A percentile compares a stretch with the other conserved stretches of the same genome.
These are phyloP conservation scores for Cyberlindnera saturnus DNA, from an alignment of 805 yeast genomes.

Conservation along the genomic window DNA sequence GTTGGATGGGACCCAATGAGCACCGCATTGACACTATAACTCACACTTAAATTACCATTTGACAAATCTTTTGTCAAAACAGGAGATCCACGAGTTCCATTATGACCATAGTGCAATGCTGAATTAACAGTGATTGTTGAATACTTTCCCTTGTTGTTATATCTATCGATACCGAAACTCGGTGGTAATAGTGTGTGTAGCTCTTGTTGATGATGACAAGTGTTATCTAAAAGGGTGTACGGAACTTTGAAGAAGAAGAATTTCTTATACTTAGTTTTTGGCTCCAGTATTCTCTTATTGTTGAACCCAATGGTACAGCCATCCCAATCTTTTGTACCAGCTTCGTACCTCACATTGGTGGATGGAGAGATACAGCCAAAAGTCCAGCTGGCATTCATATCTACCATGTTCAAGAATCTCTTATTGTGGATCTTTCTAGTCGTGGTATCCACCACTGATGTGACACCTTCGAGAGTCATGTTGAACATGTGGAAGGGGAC, in stretches of 20 bases:
- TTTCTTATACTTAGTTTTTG: conserved; percentile 47
- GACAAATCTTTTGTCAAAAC: conserved; percentile 45
- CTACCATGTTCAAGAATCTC: conserved; percentile 54
- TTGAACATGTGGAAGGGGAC: conserved; percentile 59
- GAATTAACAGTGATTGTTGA: conserved; percentile 26
- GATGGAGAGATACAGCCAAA: conserved; percentile 46
- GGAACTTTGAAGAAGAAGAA: conserved; percentile 57
- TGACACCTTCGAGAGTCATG: conserved; percentile 41
- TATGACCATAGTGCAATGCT: conserved; percentile 43
- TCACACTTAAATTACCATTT: conserved; percentile 39
- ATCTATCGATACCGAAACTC: conserved; percentile 32
- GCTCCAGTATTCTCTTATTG: conserved; percentile 40
- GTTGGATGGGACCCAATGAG: conserved; percentile 40
- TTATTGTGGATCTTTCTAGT: conserved; percentile 33
- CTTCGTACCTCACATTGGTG: conserved; percentile 40
- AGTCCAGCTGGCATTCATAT: conserved; percentile 49
- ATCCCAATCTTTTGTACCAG: conserved; percentile 38
- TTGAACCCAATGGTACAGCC: conserved; percentile 45
- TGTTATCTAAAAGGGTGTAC: conserved; percentile 42
- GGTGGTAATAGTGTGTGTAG: conserved; percentile 35
- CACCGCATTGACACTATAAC: conserved; percentile 51
- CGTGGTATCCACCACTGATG: conserved; percentile 26
- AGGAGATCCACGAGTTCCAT: conserved; percentile 47
- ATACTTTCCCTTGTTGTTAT: conserved; percentile 26
- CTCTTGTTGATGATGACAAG: conserved; percentile 41